These are phyloP conservation scores for Russula sp. DNA, from an alignment of 768 basidiomycete genomes.

Conservation along the genomic window DNA sequence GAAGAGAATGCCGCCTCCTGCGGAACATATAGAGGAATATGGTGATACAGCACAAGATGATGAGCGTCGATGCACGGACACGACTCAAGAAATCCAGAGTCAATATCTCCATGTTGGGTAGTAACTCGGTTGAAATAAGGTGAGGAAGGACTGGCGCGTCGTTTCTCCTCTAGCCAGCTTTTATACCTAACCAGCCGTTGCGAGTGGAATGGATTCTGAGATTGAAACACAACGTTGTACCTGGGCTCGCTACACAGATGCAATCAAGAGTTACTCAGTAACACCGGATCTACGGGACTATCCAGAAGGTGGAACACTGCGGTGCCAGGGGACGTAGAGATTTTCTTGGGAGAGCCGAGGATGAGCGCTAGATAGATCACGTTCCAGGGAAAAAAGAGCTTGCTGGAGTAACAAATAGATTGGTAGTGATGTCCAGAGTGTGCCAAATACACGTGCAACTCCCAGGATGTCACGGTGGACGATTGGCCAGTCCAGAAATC, in stretches of 20 bases:
- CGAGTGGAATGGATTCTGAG: too few species aligned
- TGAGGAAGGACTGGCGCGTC: not conserved
- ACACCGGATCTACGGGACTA: not conserved
- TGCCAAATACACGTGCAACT: not conserved
- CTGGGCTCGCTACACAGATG: not conserved
- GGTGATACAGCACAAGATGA: not conserved
- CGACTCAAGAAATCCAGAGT: not conserved
- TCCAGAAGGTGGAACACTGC: not conserved
- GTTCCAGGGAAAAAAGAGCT: not conserved
- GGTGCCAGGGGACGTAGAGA: not conserved
- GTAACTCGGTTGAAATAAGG: not conserved
- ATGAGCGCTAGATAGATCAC: not conserved
- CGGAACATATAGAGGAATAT: not conserved
- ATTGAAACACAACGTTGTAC: not conserved
- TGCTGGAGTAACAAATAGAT: not conserved
- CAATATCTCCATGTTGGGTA: not conserved
- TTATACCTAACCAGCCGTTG: conserved; percentile 7
- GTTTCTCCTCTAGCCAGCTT: not conserved
- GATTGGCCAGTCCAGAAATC: not conserved
- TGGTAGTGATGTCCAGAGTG: not conserved
- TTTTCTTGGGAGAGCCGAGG: not conserved
- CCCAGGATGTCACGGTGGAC: not conserved
- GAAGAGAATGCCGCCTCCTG: conserved; percentile 8
- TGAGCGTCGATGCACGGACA: not conserved
- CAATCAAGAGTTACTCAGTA: not conserved